Evolutionary conservation across 1,139 yeast genomes (phyloP).

Genomic region (Pichia sp.): DNA sequence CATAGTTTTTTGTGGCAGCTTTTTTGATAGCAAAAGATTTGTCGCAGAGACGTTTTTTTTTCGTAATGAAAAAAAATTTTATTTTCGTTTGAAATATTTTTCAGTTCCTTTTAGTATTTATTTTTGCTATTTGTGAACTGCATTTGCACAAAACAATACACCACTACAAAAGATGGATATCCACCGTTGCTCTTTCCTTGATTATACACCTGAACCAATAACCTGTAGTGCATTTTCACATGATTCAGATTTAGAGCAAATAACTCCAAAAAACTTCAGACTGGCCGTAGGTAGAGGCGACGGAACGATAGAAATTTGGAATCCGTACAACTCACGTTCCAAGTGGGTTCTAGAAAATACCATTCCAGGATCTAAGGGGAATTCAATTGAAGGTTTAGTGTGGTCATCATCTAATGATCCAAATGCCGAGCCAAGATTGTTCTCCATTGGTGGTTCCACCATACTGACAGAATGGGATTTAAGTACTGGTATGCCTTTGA

Average conservation of each 20-base stretch:
- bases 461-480: conserved; percentile 90
- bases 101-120: too few relatives aligned
- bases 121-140: too few relatives aligned
- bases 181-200: conserved; percentile 91
- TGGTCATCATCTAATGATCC: conserved; percentile 51
- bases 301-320: conserved; percentile 96
- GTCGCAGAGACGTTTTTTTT: too few relatives aligned
- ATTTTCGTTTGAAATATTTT: too few relatives aligned
- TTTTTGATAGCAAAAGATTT: too few relatives aligned
- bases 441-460: conserved; percentile 92
- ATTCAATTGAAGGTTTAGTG: conserved; percentile 83
- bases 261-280: conserved; percentile 57
- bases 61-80: too few relatives aligned
- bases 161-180: conserved; percentile 44
- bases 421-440: conserved; percentile 46
- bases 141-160: too few relatives aligned
- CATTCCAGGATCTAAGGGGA: conserved; percentile 70
- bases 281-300: conserved; percentile 89
- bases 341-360: conserved; percentile 52
- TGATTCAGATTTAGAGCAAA: conserved; percentile 28
- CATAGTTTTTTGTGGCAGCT: too few relatives aligned
- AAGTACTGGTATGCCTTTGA: conserved; percentile 58
- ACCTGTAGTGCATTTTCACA: conserved; percentile 81
- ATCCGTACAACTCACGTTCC: conserved; percentile 47
- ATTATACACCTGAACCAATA: conserved; percentile 77